Conservation (phyloP, 257 asterid species). For the Solanum corneliomulleri region DNA sequence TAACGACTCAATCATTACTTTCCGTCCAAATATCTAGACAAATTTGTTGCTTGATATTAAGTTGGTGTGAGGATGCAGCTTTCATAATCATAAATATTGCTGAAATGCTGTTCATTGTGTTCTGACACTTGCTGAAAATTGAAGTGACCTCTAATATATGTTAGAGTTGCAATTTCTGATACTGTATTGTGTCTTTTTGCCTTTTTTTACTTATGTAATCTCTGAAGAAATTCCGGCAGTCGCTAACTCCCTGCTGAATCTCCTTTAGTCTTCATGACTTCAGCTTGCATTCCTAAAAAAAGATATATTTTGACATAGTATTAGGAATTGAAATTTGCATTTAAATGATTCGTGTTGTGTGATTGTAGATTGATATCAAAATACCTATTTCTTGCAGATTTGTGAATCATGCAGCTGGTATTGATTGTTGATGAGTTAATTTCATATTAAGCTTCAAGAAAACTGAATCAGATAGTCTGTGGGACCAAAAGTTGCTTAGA, state of each 20-base stretch:
- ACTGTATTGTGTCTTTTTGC: neutral
- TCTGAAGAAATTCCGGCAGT: neutral
- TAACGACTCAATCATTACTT: neutral
- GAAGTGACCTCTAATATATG: neutral
- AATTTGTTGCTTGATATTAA: neutral
- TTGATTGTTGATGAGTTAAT: constrained; percentile 1
- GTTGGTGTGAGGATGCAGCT: neutral
- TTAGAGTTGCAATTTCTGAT: neutral
- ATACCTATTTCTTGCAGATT: constrained; percentile 8
- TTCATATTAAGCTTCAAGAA: neutral
- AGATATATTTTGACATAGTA: neutral
- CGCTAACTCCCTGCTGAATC: neutral
- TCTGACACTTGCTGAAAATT: neutral
- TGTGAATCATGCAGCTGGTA: constrained; percentile 3
- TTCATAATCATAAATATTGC: neutral
- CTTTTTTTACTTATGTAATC: neutral
- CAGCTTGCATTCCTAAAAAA: neutral
- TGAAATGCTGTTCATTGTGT: neutral
- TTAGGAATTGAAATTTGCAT: neutral
- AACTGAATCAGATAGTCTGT: neutral
- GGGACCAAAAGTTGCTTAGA: neutral
- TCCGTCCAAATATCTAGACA: neutral
- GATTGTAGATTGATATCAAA: constrained; percentile 7
- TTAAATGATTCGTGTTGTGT: neutral
- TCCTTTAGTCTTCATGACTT: neutral